A percentile compares a stretch with the other conserved stretches of the same genome.
Evolutionary conservation across 139 green algal species (phyloP).

Genomic region (Picochlorum sp.): DNA sequence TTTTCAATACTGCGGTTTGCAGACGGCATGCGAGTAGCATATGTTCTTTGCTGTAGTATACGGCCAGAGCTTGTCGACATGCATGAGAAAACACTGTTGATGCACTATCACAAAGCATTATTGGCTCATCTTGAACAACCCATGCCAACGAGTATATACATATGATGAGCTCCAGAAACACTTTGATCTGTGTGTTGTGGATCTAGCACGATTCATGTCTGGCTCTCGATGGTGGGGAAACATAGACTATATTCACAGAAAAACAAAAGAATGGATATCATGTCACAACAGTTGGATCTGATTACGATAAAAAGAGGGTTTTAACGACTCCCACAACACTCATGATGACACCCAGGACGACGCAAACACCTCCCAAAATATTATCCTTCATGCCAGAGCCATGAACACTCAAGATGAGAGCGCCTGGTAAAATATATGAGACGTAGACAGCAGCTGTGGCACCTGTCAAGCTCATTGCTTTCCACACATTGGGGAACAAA

Average conservation of each 20-base stretch:
- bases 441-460: constrained; percentile 26
- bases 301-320: constrained; percentile 9
- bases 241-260: constrained; percentile 3
- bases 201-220: constrained; percentile 10
- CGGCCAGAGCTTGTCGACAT: not conserved
- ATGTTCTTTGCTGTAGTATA: constrained; percentile 7
- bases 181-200: not conserved
- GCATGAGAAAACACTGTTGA: not conserved
- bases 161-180: constrained; percentile 2
- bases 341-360: constrained; percentile 18
- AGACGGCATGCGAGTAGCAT: constrained; percentile 7
- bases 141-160: constrained; percentile 2
- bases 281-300: not conserved
- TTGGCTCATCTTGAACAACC: not conserved
- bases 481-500: constrained; percentile 21
- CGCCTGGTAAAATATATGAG: constrained; percentile 26
- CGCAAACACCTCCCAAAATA: constrained; percentile 11
- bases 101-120: constrained; percentile 7
- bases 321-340: constrained; percentile 20
- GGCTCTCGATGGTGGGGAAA: constrained; percentile 8
- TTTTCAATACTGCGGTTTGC: constrained; percentile 13
- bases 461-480: constrained; percentile 19
- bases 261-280: constrained; percentile 1
- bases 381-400: not conserved
- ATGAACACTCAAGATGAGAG: not conserved